Conservation (phyloP, 805 yeast genomes). For the Monosporozyma siamensis region DNA sequence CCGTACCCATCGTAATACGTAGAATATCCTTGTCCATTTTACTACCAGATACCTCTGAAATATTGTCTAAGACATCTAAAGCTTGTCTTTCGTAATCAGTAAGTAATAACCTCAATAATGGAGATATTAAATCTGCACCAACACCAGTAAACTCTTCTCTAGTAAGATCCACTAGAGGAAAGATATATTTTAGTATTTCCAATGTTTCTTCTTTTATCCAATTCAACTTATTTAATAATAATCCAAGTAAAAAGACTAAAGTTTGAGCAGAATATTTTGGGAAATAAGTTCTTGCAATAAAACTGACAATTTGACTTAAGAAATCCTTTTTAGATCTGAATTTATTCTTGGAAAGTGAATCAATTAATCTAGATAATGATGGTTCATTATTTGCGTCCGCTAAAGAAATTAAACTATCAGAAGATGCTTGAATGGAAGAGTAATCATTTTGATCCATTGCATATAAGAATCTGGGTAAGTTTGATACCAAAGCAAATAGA, state of each 20-base stretch:
- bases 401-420: conserved; percentile 50
- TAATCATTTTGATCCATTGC: conserved; percentile 56
- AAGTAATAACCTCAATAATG: conserved; percentile 64
- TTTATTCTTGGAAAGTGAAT: conserved; percentile 65
- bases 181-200: conserved; percentile 59
- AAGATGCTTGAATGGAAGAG: conserved; percentile 42
- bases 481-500: conserved; percentile 62
- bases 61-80: conserved; percentile 79
- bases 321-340: conserved; percentile 91
- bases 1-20: conserved; percentile 83
- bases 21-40: conserved; percentile 85
- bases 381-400: conserved; percentile 49
- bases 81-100: conserved; percentile 89
- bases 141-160: conserved; percentile 75
- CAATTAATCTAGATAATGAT: conserved; percentile 59
- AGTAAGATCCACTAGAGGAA: conserved; percentile 70
- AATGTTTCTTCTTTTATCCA: conserved; percentile 81
- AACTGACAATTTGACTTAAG: conserved; percentile 65
- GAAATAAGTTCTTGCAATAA: conserved; percentile 59
- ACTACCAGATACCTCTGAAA: conserved; percentile 78
- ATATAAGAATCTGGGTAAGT: conserved; percentile 76
- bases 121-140: conserved; percentile 93
- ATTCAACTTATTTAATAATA: conserved; percentile 61
- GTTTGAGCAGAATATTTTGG: conserved; percentile 67
- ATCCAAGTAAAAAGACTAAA: conserved; percentile 65